Conservation (phyloP, 495 filamentous ascomycete genomes). For the Lichenothelia convexa region DNA sequence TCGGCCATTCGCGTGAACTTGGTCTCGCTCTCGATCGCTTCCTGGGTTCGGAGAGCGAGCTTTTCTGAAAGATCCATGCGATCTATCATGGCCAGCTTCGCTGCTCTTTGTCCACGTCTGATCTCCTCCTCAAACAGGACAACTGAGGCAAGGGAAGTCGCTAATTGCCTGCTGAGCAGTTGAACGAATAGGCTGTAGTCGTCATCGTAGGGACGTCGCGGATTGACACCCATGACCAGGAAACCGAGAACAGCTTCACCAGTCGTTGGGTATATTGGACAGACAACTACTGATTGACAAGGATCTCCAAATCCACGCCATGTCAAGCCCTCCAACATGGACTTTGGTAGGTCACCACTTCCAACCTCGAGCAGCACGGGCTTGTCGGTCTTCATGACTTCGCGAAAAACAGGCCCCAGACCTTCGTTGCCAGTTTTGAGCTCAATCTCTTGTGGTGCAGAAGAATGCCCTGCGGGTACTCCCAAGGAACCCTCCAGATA, state of each 20-base stretch:
- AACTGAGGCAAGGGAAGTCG: constrained; percentile 52
- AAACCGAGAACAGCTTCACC: constrained; percentile 44
- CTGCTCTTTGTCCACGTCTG: constrained; percentile 43
- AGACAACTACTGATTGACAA: constrained; percentile 45
- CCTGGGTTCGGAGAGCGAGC: constrained; percentile 44
- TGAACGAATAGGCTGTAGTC: constrained; percentile 53
- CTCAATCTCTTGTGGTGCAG: constrained; percentile 35
- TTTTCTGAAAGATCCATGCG: constrained; percentile 48
- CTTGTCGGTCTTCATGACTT: constrained; percentile 41
- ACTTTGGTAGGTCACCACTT: constrained; percentile 36
- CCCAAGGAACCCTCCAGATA: constrained; percentile 43
- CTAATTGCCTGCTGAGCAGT: constrained; percentile 48
- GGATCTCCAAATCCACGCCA: constrained; percentile 47
- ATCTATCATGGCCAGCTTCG: constrained; percentile 44
- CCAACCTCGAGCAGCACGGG: constrained; percentile 40
- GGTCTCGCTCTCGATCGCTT: constrained; percentile 51
- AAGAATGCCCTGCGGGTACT: constrained; percentile 38
- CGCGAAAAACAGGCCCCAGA: constrained; percentile 45
- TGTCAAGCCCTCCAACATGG: constrained; percentile 40
- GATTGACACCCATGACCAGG: constrained; percentile 50
- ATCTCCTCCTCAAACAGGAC: constrained; percentile 62
- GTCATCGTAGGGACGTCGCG: constrained; percentile 46
- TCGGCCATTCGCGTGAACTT: constrained; percentile 59
- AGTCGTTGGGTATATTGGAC: constrained; percentile 51
- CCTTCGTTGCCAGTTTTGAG: constrained; percentile 41